Base-by-base conservation (phyloP, 257 asterid genomes). In the Asclepias syriaca region DNA sequence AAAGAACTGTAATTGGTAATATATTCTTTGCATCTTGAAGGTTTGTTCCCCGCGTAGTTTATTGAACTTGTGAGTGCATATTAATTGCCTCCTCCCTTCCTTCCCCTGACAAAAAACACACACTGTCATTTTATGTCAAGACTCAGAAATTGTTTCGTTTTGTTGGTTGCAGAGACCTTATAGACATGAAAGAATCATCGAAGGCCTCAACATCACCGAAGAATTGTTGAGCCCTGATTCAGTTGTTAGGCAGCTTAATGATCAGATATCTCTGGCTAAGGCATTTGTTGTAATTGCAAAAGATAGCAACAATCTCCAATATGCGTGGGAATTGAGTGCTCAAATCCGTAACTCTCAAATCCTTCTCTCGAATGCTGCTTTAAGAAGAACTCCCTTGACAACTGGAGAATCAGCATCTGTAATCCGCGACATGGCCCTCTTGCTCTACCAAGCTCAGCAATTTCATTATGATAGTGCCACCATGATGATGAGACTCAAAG, bases 251-350 rank as follows among this genome's bases (percentile, higher is more conserved):
- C 88, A 84, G 74, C 65, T 84, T 12, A 82, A 64, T 67, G 88
- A 84, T 74, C 88, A 84, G 71, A 82, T 84, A 58, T 82, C 86
- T 72, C 85, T 84, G 29, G 88, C 88, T 8, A 80, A 84, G 71
- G 84, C 83, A 46, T 75, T 77, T 73, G 74, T 82, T 70, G 83
- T 77, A 22, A 84, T 84, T 54, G 85, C 88, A 57, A 84, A 84
- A 74, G 88, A 82, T 75, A 80, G 81, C 54, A 80, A 73, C 29
- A 84, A 84, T 66, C 83, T 82, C 54, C 86, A 82, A 68, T 80
- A 79, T 65, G 85, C 86, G 6, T 84, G 88, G 88, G 88, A 84
- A 53, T 72, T 84, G 11, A 82, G 85, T 78, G 83, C 86, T 53
- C 86, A 84, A 66, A 81, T 84, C 66, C 81, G 83, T 27, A 82